phyloP scores from a whole-genome alignment of 768 basidiomycete genomes.

The Ramaria sp. region DNA sequence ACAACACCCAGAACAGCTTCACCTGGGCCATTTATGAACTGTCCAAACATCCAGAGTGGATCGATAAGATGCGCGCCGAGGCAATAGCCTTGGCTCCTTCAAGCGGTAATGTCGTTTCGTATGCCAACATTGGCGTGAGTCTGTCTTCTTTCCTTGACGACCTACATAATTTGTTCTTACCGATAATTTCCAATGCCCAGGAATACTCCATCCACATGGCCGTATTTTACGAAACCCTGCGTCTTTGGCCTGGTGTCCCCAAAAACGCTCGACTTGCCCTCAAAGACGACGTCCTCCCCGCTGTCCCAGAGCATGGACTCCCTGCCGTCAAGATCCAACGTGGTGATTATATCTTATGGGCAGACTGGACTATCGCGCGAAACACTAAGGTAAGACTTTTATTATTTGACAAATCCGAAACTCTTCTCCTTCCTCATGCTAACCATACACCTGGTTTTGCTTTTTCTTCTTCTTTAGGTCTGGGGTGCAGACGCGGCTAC shows the following conservation, averaged over 20 bases:
- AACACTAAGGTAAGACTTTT: neutral
- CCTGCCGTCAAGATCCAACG: neutral
- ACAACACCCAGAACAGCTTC: slow-evolving; percentile 12
- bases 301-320: neutral
- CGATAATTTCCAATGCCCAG: slow-evolving; percentile 1
- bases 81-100: neutral
- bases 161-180: neutral
- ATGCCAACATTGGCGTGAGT: neutral
- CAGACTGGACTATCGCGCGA: neutral
- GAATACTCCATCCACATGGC: slow-evolving; percentile 12
- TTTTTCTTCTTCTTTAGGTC: neutral
- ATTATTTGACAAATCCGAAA: too few species aligned
- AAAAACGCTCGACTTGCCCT: slow-evolving; percentile 1
- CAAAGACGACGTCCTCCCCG: neutral
- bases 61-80: slow-evolving; percentile 11
- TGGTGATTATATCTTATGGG: slow-evolving; percentile 1
- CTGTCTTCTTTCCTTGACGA: neutral
- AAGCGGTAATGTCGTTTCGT: neutral
- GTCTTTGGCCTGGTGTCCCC: slow-evolving; percentile 6
- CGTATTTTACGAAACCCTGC: slow-evolving; percentile 11
- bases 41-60: slow-evolving; percentile 10
- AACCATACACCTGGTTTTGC: neutral
- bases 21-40: slow-evolving; percentile 13
- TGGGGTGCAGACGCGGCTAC: neutral
- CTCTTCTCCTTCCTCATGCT: too few species aligned